Evolutionary conservation across 2,329 filamentous ascomycete genomes (phyloP).

Genomic region (Lasiodiplodia citricola): DNA sequence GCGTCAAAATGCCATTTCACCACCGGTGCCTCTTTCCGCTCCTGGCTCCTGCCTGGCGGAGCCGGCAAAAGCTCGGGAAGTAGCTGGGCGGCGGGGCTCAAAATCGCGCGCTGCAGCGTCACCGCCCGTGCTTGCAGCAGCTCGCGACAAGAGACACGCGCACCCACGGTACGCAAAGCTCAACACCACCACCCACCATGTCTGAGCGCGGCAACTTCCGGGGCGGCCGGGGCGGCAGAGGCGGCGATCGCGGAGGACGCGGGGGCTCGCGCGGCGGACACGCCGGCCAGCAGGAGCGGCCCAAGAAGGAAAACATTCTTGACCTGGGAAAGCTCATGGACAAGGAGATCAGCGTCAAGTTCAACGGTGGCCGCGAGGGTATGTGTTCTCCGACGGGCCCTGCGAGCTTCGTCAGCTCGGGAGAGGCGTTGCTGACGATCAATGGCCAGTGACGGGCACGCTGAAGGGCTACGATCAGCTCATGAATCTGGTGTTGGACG

Average conservation of each 20-base stretch:
- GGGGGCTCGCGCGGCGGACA: constrained; percentile 32
- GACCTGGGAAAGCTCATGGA: constrained; percentile 97
- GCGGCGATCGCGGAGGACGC: constrained; percentile 35
- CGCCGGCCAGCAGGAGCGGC: constrained; percentile 64
- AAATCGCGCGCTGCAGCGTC: constrained; percentile 7
- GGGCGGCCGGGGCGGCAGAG: constrained; percentile 43
- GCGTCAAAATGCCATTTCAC: not conserved
- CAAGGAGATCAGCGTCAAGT: constrained; percentile 93
- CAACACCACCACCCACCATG: constrained; percentile 43
- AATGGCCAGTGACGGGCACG: constrained; percentile 75
- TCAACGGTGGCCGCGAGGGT: constrained; percentile 94
- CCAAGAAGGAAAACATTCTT: constrained; percentile 98
- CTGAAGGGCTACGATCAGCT: constrained; percentile 96
- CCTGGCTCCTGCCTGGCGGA: not conserved
- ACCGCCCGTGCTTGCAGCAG: constrained; percentile 25
- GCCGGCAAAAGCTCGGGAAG: not conserved
- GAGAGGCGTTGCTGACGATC: constrained; percentile 14
- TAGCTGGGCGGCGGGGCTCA: not conserved
- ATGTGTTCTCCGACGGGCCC: constrained; percentile 35
- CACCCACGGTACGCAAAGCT: not conserved
- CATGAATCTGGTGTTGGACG: constrained; percentile 96
- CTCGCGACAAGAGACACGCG: constrained; percentile 9
- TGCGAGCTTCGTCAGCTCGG: not conserved
- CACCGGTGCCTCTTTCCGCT: not conserved
- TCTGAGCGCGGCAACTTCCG: constrained; percentile 62